phyloP scores from a whole-genome alignment of 2,329 filamentous ascomycete genomes.

The Samsoniella hepiali region DNA sequence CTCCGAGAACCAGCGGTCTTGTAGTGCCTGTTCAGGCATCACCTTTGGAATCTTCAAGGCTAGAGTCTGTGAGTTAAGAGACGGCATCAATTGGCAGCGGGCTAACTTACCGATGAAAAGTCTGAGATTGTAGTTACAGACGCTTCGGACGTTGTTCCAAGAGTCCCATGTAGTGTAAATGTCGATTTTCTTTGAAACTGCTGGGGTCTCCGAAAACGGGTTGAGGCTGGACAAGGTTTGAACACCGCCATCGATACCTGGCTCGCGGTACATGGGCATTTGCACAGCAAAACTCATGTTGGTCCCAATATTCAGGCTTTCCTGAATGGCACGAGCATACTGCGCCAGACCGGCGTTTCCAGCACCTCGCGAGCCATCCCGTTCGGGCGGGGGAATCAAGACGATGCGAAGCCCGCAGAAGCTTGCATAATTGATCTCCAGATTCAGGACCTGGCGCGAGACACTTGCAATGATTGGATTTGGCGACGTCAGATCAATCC shows the following conservation, averaged over 20 bases:
- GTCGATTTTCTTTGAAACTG: constrained; percentile 43
- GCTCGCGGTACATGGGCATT: constrained; percentile 77
- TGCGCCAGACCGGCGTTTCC: constrained; percentile 58
- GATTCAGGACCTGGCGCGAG: constrained; percentile 82
- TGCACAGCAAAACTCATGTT: constrained; percentile 79
- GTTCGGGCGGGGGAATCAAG: constrained; percentile 73
- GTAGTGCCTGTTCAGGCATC: constrained; percentile 58
- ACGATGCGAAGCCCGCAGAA: constrained; percentile 89
- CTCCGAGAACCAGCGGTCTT: constrained; percentile 67
- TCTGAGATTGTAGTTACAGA: constrained; percentile 80
- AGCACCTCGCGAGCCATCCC: constrained; percentile 53
- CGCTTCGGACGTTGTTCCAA: constrained; percentile 82
- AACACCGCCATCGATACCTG: constrained; percentile 51
- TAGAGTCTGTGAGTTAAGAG: constrained; percentile 27
- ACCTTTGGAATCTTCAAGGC: constrained; percentile 56
- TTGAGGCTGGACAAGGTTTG: constrained; percentile 49
- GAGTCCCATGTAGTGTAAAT: constrained; percentile 85
- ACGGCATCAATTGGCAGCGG: not conserved
- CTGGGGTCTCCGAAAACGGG: constrained; percentile 30
- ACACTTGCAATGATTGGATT: constrained; percentile 82
- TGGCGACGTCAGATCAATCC: constrained; percentile 84
- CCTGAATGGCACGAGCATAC: constrained; percentile 80
- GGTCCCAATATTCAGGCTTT: constrained; percentile 69
- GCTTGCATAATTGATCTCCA: constrained; percentile 91
- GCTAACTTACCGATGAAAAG: constrained; percentile 74